Conservation (phyloP, 208 protist species). For the Strigomonas culicis region DNA sequence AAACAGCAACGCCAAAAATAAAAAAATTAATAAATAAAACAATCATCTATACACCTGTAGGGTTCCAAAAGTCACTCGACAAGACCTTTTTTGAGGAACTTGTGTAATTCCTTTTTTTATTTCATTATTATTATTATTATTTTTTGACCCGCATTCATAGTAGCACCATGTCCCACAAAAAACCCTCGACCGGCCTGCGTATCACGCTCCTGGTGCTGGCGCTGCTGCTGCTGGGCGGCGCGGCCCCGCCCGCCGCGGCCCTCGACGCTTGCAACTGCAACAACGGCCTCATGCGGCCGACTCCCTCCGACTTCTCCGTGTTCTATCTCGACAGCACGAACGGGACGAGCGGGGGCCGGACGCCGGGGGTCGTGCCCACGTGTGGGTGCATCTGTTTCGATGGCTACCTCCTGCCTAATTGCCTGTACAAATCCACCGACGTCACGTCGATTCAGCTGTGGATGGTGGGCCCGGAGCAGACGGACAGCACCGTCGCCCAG, state of each 20-base stretch:
- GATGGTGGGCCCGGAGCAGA: conserved; percentile 6
- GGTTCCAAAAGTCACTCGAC: too few species aligned
- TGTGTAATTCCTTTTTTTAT: too few species aligned
- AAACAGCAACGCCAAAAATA: too few species aligned
- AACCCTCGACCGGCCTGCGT: background rate
- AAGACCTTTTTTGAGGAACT: too few species aligned
- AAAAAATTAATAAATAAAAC: background rate
- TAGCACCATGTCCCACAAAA: too few species aligned
- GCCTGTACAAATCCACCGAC: conserved; percentile 33
- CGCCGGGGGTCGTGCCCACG: too few species aligned
- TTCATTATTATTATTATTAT: conserved; percentile 13
- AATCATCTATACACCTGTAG: background rate
- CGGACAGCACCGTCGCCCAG: too few species aligned
- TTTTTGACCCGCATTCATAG: too few species aligned
- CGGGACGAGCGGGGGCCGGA: too few species aligned
- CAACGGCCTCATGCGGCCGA: conserved; percentile 20
- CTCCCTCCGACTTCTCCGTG: too few species aligned
- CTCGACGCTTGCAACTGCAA: conserved; percentile 26
- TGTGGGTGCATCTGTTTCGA: conserved; percentile 30
- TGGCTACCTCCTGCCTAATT: conserved; percentile 37
- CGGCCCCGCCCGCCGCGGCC: background rate
- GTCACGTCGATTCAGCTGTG: conserved; percentile 22
- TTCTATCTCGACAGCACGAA: too few species aligned
- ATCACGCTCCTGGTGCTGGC: background rate
- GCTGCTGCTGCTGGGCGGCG: background rate